Conservation (phyloP, 1,284 basidiomycete species). For the Rhodotorula sp. region DNA sequence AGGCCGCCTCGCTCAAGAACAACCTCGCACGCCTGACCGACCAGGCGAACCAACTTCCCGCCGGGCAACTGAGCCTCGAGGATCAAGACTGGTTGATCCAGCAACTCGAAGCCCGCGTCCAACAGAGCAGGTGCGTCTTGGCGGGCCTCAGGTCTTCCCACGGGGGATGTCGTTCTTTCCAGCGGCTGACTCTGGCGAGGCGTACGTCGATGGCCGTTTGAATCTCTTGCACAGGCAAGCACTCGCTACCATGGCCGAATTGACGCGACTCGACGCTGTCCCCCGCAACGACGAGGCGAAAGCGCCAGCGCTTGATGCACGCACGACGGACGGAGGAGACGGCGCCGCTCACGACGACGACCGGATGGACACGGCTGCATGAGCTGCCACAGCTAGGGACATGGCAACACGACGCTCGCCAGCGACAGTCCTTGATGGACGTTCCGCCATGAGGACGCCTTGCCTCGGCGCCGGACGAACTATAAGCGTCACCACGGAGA, state of each 20-base stretch:
- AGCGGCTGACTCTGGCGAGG: background rate
- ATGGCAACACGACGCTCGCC: no score
- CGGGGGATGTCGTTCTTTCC: background rate
- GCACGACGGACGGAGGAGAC: background rate
- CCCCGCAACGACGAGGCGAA: background rate
- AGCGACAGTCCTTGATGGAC: no score
- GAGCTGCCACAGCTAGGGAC: background rate
- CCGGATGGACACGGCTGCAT: constrained; percentile 5
- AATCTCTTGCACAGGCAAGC: background rate
- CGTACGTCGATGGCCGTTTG: no score
- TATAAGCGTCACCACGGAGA: no score
- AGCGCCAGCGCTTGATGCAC: no score
- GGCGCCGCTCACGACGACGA: background rate
- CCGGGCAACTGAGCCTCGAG: constrained; percentile 25
- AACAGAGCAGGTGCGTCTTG: constrained; percentile 17
- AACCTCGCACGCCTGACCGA: constrained; percentile 8
- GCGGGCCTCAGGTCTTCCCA: background rate
- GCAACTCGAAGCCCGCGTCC: constrained; percentile 22
- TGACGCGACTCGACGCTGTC: background rate
- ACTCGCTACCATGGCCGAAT: background rate
- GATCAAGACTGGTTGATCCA: constrained; percentile 34
- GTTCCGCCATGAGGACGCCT: no score
- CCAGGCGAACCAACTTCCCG: constrained; percentile 14
- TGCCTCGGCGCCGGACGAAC: no score
- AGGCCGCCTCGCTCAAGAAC: constrained; percentile 21